These are phyloP conservation scores for Elsinoe ampelina DNA, from an alignment of 2,329 filamentous ascomycete genomes.

Conservation along the genomic window DNA sequence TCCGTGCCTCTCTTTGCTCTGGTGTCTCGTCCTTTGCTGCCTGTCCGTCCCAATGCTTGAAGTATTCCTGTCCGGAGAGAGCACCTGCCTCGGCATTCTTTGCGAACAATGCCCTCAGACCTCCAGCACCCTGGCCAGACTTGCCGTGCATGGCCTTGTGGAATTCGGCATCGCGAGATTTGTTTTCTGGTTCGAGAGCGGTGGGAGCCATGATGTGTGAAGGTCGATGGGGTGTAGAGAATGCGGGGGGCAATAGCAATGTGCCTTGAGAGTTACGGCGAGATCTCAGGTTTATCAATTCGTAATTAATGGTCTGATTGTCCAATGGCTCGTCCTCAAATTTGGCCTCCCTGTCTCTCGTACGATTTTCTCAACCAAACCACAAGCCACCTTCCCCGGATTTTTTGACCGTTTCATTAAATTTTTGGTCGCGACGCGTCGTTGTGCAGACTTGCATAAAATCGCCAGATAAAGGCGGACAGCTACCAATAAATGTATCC, in stretches of 20 bases:
- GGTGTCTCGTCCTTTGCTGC: constrained; percentile 68
- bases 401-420: constrained; percentile 36
- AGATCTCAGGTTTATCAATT: constrained; percentile 32
- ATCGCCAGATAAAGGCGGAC: background rate
- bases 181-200: constrained; percentile 33
- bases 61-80: constrained; percentile 80
- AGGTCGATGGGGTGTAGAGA: constrained; percentile 2
- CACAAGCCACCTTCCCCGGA: constrained; percentile 41
- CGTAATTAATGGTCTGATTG: background rate
- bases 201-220: constrained; percentile 19
- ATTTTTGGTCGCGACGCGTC: background rate
- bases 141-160: constrained; percentile 71
- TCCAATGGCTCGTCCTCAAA: constrained; percentile 8
- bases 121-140: constrained; percentile 68
- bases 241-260: background rate
- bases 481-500: background rate
- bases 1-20: constrained; percentile 64
- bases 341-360: background rate
- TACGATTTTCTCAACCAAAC: constrained; percentile 12
- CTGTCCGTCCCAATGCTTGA: constrained; percentile 95
- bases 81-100: constrained; percentile 75
- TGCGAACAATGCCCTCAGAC: constrained; percentile 73
- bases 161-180: constrained; percentile 54
- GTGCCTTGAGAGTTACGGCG: too few species aligned
- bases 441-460: background rate